Evolutionary conservation across 768 basidiomycete species (phyloP), one percentile per base, ranked within the genome.

Genomic region (Calocera viscosa): DNA sequence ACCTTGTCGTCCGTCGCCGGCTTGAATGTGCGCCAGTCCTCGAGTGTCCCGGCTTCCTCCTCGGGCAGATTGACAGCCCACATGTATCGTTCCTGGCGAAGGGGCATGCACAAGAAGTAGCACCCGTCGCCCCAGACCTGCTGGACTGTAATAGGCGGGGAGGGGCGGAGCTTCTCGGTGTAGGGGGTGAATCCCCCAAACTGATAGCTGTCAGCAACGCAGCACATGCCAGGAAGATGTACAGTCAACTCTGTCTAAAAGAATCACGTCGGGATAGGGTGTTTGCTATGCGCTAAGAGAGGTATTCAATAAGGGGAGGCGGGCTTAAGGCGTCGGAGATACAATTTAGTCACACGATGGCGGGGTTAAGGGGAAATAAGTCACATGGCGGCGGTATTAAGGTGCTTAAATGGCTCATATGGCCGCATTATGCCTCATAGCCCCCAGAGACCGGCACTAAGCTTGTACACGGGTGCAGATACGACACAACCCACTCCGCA

Each of bases 31-130:
- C 75, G 75, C 80, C 80, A 81, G 2, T 47, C 43, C 19, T 47
- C 43, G 43, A 47, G 75, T 76, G 65, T 81, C 80, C 65, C 76
- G 76, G 14, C 70, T 70, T n/a, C n/a, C 68, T 81, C 80, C 0
- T 79, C 79, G 8, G 74, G 73, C 22, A 69, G 71, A 0, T 78
- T 78, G 16, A 77, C 68, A 8, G 78, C 79, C 78, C 79, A 80
- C 19, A 76, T 77, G 14, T 72, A 72, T 33, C 71, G 67, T 0
- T 69, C 72, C 22, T 75, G 72, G 22, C 73, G 72, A 43, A 78
- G 69, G 1, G 75, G 74, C 67, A 79, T 78, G 7, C 75, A 65
- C 53, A 81, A 72, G 69, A 80, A 65, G 66, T 80, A 79, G 19
- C 70, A 68, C 2, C 74, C 77, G 47, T 79, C 70, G 16, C 77